Percentiles rank a stretch among this genome's conserved stretches.
Evolutionary conservation across 768 basidiomycete genomes (phyloP).

Genomic region (Epithele typhae): DNA sequence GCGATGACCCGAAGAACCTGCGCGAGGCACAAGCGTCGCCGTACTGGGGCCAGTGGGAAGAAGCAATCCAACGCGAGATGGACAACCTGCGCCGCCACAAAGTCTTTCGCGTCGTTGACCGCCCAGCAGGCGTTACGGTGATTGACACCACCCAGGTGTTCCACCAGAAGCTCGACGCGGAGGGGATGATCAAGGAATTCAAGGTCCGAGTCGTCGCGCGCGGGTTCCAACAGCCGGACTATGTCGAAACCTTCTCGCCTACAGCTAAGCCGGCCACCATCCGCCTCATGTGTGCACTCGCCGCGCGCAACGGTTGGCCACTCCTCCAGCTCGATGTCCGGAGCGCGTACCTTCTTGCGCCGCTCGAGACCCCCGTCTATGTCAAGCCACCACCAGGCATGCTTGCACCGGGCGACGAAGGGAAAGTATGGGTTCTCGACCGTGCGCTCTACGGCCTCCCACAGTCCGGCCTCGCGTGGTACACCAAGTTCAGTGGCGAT

Average conservation of each 20-base stretch:
- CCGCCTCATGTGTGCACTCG: slow-evolving; percentile 26
- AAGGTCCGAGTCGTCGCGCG: slow-evolving; percentile 25
- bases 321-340: slow-evolving; percentile 37
- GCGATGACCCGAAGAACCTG: too few species aligned
- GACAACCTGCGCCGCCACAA: background rate
- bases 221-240: slow-evolving; percentile 30
- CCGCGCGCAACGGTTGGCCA: slow-evolving; percentile 31
- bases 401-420: background rate
- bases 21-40: background rate
- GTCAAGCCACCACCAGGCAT: slow-evolving; percentile 32
- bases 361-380: slow-evolving; percentile 27
- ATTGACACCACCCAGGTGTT: slow-evolving; percentile 21
- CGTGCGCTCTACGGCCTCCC: slow-evolving; percentile 19
- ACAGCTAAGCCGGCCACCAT: slow-evolving; percentile 23
- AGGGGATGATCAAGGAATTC: slow-evolving; percentile 15
- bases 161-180: slow-evolving; percentile 20
- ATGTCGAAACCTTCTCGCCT: slow-evolving; percentile 23
- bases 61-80: slow-evolving; percentile 12
- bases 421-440: slow-evolving; percentile 9
- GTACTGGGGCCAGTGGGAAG: background rate
- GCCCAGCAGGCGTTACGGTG: slow-evolving; percentile 5
- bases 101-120: slow-evolving; percentile 5
- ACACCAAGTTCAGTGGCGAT: slow-evolving; percentile 5
- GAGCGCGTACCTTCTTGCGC: slow-evolving; percentile 35
- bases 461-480: slow-evolving; percentile 17